A percentile compares a stretch with the other conserved stretches of the same genome.
Evolutionary conservation across 208 protist genomes (phyloP).

Genomic region (Endotrypanum monterogeii): DNA sequence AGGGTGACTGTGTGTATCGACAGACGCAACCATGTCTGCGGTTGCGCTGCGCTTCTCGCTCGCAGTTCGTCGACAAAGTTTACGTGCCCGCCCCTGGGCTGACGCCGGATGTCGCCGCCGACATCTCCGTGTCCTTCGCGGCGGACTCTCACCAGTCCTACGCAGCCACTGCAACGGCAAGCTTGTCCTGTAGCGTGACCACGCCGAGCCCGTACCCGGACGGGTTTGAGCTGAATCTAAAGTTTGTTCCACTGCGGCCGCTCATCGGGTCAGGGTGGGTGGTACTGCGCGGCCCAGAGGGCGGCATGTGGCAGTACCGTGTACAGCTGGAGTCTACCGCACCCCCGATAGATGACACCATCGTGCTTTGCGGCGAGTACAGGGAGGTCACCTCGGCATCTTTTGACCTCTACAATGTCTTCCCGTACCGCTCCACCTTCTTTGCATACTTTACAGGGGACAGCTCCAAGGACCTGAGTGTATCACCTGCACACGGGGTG

Average conservation of each 20-base stretch:
- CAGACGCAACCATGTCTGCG: constrained; percentile 49
- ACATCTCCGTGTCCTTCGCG: constrained; percentile 39
- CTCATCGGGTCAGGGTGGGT: constrained; percentile 75
- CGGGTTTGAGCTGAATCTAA: constrained; percentile 49
- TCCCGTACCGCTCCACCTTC: constrained; percentile 80
- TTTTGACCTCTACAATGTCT: constrained; percentile 91
- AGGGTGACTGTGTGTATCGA: constrained; percentile 78
- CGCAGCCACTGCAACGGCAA: constrained; percentile 35
- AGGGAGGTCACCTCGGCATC: constrained; percentile 53
- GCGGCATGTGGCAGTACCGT: constrained; percentile 83
- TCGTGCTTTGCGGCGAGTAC: constrained; percentile 62
- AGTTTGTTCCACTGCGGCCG: constrained; percentile 81
- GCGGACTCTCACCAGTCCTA: constrained; percentile 55
- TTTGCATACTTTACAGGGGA: constrained; percentile 87
- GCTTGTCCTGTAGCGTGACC: constrained; percentile 41
- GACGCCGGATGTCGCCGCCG: constrained; percentile 27
- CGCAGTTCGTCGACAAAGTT: constrained; percentile 51
- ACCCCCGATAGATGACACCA: constrained; percentile 84
- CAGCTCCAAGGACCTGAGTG: constrained; percentile 81
- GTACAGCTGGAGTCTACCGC: constrained; percentile 79
- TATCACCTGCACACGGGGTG: constrained; percentile 73
- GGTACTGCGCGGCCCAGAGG: constrained; percentile 47
- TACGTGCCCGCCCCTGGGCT: constrained; percentile 54
- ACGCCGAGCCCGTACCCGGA: constrained; percentile 28
- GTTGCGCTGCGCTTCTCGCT: constrained; percentile 61